Conservation (phyloP, 2,329 filamentous ascomycete genomes). For the Monilinia aucupariae region DNA sequence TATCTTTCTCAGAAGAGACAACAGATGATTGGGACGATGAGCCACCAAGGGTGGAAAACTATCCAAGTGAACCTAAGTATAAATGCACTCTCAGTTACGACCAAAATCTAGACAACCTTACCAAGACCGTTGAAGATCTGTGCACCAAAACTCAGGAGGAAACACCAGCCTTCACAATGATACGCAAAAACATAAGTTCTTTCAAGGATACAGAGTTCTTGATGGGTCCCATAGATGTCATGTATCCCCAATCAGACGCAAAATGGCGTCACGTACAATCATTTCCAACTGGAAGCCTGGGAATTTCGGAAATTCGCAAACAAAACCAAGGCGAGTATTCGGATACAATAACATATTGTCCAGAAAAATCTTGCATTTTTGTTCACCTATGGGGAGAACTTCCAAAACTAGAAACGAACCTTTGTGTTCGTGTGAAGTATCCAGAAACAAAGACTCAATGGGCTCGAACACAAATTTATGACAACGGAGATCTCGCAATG, state of each 20-base stretch:
- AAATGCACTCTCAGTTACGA: background rate
- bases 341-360: slow-evolving; percentile 15
- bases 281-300: slow-evolving; percentile 21
- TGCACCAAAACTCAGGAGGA: background rate
- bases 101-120: background rate
- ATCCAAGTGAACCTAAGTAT: background rate
- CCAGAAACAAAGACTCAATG: slow-evolving; percentile 17
- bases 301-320: slow-evolving; percentile 21
- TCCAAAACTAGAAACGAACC: background rate
- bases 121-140: background rate
- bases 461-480: slow-evolving; percentile 13
- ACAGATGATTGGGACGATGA: slow-evolving; percentile 2
- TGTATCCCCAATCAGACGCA: slow-evolving; percentile 21
- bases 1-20: slow-evolving; percentile 6
- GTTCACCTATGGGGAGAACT: slow-evolving; percentile 18
- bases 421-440: slow-evolving; percentile 10
- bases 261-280: slow-evolving; percentile 11
- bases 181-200: slow-evolving; percentile 9
- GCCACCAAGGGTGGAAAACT: background rate
- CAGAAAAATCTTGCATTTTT: slow-evolving; percentile 20
- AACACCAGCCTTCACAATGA: background rate
- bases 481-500: slow-evolving; percentile 1
- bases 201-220: background rate
- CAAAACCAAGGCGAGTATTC: slow-evolving; percentile 23
- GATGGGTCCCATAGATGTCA: slow-evolving; percentile 15